Percentiles rank a stretch among this genome's conserved stretches.
phyloP scores from a whole-genome alignment of 345 rosid genomes.

The Syzygium aqueum region DNA sequence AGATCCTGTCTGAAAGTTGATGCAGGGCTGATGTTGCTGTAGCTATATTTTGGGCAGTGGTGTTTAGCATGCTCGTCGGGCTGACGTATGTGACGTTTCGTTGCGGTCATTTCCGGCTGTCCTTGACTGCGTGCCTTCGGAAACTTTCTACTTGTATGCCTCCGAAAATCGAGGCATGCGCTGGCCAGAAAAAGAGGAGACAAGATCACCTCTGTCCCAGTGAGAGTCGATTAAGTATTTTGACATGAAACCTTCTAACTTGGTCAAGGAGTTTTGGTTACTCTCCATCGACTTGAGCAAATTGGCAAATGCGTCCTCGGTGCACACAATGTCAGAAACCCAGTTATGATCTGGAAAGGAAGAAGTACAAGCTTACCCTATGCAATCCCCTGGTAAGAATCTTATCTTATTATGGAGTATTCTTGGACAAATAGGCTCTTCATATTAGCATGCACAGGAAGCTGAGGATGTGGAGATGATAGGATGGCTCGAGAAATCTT shows the following conservation, averaged over 20 bases:
- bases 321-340: neutral
- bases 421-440: neutral
- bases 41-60: conserved; percentile 31
- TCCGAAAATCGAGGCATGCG: conserved; percentile 29
- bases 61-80: conserved; percentile 23
- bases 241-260: neutral
- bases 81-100: conserved; percentile 16
- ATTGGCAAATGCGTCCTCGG: neutral
- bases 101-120: conserved; percentile 24
- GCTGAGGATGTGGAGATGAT: neutral
- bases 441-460: neutral
- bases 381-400: neutral
- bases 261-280: neutral
- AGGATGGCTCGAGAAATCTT: neutral
- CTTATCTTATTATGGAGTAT: neutral
- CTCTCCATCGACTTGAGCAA: neutral
- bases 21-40: conserved; percentile 40
- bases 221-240: conserved; percentile 2
- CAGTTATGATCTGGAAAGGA: neutral
- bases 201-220: conserved; percentile 42
- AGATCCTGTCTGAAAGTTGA: neutral
- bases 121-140: conserved; percentile 19
- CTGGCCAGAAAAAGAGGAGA: conserved; percentile 32
- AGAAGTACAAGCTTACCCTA: neutral
- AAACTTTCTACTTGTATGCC: conserved; percentile 22